phyloP scores from a whole-genome alignment of 2,329 filamentous ascomycete species.

The Colletotrichum higginsianum region DNA sequence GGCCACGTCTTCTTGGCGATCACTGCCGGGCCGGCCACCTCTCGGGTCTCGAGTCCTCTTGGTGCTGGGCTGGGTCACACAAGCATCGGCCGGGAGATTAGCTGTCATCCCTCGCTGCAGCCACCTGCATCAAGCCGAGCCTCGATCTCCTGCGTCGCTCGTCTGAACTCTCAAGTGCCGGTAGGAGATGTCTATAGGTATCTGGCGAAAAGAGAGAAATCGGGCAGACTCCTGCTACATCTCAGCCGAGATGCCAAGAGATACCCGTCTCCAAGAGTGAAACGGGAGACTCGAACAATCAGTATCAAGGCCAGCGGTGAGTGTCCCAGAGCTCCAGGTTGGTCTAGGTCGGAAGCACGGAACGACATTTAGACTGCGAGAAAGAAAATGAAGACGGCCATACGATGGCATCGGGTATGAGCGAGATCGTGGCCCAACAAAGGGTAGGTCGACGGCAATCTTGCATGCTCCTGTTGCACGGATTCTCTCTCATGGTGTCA shows the following conservation, averaged over 20 bases:
- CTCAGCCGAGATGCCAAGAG: constrained; percentile 38
- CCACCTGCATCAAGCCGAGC: constrained; percentile 36
- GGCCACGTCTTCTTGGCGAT: constrained; percentile 18
- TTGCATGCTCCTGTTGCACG: constrained; percentile 36
- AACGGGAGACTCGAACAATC: constrained; percentile 37
- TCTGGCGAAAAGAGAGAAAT: neutral
- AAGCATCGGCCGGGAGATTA: constrained; percentile 32
- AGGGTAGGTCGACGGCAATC: constrained; percentile 31
- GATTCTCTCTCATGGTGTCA: constrained; percentile 25
- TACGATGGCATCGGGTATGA: constrained; percentile 8
- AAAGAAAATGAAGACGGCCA: neutral
- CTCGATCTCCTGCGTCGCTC: constrained; percentile 34
- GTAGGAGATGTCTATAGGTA: neutral
- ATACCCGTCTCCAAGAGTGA: constrained; percentile 35
- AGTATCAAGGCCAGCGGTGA: neutral
- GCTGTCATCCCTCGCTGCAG: constrained; percentile 32
- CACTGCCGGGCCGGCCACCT: neutral
- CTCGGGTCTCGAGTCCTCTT: neutral
- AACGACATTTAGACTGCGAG: neutral
- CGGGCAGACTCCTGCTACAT: constrained; percentile 21
- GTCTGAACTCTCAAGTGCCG: constrained; percentile 29
- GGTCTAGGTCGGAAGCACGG: neutral
- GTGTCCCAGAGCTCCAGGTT: too few relatives aligned
- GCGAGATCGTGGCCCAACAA: constrained; percentile 12
- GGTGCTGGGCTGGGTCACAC: constrained; percentile 3